Percentiles rank a stretch among this genome's conserved stretches.
Evolutionary conservation across 495 filamentous ascomycete genomes (phyloP).

Genomic region (Aspergillus funiculosus): DNA sequence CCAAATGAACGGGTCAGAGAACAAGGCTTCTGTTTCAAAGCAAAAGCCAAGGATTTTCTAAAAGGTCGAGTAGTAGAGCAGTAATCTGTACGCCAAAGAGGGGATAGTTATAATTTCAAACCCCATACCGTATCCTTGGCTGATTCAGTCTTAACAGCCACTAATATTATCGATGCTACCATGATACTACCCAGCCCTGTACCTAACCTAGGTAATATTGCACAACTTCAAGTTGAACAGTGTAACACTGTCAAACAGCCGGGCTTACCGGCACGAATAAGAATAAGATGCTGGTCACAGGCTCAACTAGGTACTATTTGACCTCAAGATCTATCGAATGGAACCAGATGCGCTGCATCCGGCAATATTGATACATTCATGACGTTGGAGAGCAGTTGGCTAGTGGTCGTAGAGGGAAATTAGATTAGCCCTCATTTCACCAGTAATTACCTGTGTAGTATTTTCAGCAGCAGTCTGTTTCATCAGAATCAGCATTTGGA

Average conservation of each 20-base stretch:
- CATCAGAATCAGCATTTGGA: slow-evolving; percentile 10
- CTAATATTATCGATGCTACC: slow-evolving; percentile 8
- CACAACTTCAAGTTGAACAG: no score
- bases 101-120: background rate
- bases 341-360: background rate
- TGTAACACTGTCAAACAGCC: slow-evolving; percentile 9
- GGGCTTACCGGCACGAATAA: slow-evolving; percentile 14
- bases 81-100: background rate
- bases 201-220: slow-evolving; percentile 8
- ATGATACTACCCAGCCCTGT: slow-evolving; percentile 4
- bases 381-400: slow-evolving; percentile 13
- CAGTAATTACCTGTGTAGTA: slow-evolving; percentile 18
- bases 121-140: background rate
- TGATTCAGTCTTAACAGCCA: background rate
- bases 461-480: slow-evolving; percentile 10
- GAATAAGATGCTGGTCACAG: slow-evolving; percentile 16
- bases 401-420: slow-evolving; percentile 11
- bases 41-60: no score
- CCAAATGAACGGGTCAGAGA: no score
- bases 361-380: slow-evolving; percentile 9
- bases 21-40: no score
- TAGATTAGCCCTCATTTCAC: slow-evolving; percentile 6
- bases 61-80: no score
- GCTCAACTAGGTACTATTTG: slow-evolving; percentile 8
- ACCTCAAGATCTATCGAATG: slow-evolving; percentile 5